Evolutionary conservation across 805 yeast species (phyloP), one percentile per base, ranked within the genome.

Genomic region (Nakazawaea anatomiae): DNA sequence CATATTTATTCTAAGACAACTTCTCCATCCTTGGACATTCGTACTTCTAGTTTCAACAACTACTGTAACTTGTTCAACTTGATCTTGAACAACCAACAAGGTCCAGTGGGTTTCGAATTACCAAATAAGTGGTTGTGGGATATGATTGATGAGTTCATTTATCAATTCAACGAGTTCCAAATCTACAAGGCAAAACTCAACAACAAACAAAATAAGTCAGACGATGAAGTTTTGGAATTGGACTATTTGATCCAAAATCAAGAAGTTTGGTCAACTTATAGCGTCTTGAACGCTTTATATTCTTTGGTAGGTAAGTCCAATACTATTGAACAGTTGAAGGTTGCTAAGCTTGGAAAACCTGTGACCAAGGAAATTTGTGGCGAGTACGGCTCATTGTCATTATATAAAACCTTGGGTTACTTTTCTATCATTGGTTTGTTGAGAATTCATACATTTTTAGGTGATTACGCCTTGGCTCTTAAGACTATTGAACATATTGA

Each of bases 91-190:
- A 63, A 68, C 42, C 71, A 68, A 50, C 68, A 65, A 30, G 73
- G 74, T 7, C 76, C 79, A 35, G 70, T 67, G 9, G 69, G 69
- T 38, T 67, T 75, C 52, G 79, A 75, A 57, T 60, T 75, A 45
- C 80, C 80, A 46, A 66, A 66, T 54, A 68, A 70, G 55, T 75
- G 80, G 80, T 64, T 73, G 28, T 76, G 80, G 80, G 80, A 75
- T 50, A 73, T 75, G 52, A 67, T 75, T 52, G 80, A 75, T 55
- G 80, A 75, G 61, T 76, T 75, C 60, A 74, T 75, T 59, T 75
- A 76, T 57, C 80, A 75, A 61, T 75, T 70, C 65, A 74, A 74
- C 58, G 67, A 69, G 56, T 75, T 72, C 52, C 66, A 75, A 46
- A 59, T 68, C 46, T 74, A 68, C 64, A 67, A 74, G 53, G 62